Conservation (phyloP, 2,329 filamentous ascomycete genomes). For the Pestalotiopsis sp. region DNA sequence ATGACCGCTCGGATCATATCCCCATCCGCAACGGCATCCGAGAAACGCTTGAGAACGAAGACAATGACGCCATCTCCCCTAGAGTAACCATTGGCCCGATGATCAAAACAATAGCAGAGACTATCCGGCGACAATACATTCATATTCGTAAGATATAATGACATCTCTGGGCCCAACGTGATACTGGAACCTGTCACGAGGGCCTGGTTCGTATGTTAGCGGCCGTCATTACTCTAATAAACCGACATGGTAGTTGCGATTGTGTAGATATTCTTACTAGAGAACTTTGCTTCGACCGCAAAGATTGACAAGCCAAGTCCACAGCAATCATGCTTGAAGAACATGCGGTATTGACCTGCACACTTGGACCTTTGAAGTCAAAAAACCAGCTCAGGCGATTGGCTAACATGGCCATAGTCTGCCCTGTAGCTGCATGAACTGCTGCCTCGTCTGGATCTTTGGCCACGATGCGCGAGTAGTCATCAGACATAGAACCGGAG, state of each 20-base stretch:
- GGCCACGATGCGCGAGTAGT: slow-evolving; percentile 11
- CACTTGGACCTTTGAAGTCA: slow-evolving; percentile 32
- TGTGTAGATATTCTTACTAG: not conserved
- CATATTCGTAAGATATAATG: slow-evolving; percentile 21
- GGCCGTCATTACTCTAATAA: not conserved
- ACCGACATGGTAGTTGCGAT: not conserved
- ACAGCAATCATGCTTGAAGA: slow-evolving; percentile 31
- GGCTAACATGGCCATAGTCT: slow-evolving; percentile 25
- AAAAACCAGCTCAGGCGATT: slow-evolving; percentile 40
- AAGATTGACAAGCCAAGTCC: slow-evolving; percentile 20
- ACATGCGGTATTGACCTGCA: slow-evolving; percentile 37
- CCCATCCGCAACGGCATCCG: slow-evolving; percentile 42
- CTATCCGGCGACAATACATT: slow-evolving; percentile 39
- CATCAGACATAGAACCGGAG: slow-evolving; percentile 15
- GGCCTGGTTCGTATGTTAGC: slow-evolving; percentile 17
- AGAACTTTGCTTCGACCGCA: not conserved
- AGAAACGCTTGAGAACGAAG: slow-evolving; percentile 51
- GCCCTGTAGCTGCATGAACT: slow-evolving; percentile 31
- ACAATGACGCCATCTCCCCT: slow-evolving; percentile 52
- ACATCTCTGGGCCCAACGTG: slow-evolving; percentile 23
- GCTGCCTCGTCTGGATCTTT: slow-evolving; percentile 15
- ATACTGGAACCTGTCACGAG: slow-evolving; percentile 29
- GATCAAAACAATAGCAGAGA: slow-evolving; percentile 14
- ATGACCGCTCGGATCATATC: slow-evolving; percentile 36
- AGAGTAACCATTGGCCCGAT: slow-evolving; percentile 23